Conservation (phyloP, 441 rosid genomes). For the Pelargonium australe region DNA sequence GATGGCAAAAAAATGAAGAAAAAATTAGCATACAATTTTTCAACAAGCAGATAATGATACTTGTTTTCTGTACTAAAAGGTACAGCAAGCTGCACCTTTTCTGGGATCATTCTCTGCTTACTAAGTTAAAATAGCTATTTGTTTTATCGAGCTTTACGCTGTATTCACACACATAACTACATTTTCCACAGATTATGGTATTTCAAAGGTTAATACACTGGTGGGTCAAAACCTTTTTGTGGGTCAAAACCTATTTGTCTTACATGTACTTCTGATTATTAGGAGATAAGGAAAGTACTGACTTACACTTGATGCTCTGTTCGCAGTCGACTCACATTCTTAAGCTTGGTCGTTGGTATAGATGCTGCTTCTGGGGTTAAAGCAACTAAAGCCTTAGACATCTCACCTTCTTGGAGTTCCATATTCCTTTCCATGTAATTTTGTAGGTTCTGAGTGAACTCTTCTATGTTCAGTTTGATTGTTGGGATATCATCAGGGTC, state of each 20-base stretch:
- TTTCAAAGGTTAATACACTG: neutral
- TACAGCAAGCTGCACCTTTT: neutral
- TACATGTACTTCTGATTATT: neutral
- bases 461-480: conserved; percentile 58
- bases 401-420: conserved; percentile 72
- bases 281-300: conserved; percentile 19
- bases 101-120: neutral
- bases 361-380: conserved; percentile 59
- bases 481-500: conserved; percentile 81
- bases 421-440: conserved; percentile 58
- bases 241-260: neutral
- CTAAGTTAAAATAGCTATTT: neutral
- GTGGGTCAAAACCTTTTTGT: neutral
- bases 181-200: neutral
- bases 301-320: conserved; percentile 99
- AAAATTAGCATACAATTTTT: neutral
- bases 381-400: conserved; percentile 91
- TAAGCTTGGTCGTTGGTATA: conserved; percentile 68
- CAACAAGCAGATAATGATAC: neutral
- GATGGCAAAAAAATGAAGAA: conserved; percentile 15
- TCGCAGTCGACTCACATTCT: conserved; percentile 70
- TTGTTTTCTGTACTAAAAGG: neutral
- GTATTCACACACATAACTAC: neutral
- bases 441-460: conserved; percentile 55
- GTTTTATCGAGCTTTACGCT: neutral